Base-by-base conservation (phyloP, 2,329 filamentous ascomycete species). In the Magnaporthiopsis rhizophila region DNA sequence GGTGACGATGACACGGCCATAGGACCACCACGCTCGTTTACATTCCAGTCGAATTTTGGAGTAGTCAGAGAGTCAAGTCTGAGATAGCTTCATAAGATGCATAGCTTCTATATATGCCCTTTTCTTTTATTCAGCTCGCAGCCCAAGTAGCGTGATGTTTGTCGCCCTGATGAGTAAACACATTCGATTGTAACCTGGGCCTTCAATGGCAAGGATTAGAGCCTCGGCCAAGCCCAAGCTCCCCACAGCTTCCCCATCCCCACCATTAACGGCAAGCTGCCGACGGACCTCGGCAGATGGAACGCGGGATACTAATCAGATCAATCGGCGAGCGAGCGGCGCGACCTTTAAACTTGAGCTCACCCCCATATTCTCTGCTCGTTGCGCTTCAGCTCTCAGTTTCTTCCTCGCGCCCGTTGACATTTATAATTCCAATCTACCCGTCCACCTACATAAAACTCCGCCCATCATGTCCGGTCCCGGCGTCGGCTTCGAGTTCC, bases 401-500 rank as follows among this genome's bases (percentile, higher is more conserved):
- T 62, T 63, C 62, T 63, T 32, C 24, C 2, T 62, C 24, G 9
- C 28, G 56, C 62, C 56, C 3, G n/a, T 45, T 24, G 34, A 59
- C 53, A 18, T 5, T 36, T 30, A 45, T 38, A n/a, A 21, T 50
- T 36, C 3, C 28, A 12, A 36, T 8, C 1, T 7, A 36, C 34
- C n/a, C 32, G 64, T 18, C 59, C 60, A 26, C 9, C 5, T 34
- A 59, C 64, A 65, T n/a, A 68, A 62, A n/a, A 13, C 38, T 38
- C 11, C 34, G 2, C 34, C 11, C 69, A 73, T 57, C 12, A 80
- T 80, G 78, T 76, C 79, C 70, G 78, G 77, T 61, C 83, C 82
- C 65, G 85, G 86, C 69, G 85, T 81, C 73, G 91, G 92, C 71
- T 92, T 93, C 77, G 86, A 95, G 77, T 96, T 90, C 75, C 91